Percentiles rank a stretch among this genome's conserved stretches.
phyloP scores from a whole-genome alignment of 192 early-diverging fungal genomes.

The Backusella psychrophila region DNA sequence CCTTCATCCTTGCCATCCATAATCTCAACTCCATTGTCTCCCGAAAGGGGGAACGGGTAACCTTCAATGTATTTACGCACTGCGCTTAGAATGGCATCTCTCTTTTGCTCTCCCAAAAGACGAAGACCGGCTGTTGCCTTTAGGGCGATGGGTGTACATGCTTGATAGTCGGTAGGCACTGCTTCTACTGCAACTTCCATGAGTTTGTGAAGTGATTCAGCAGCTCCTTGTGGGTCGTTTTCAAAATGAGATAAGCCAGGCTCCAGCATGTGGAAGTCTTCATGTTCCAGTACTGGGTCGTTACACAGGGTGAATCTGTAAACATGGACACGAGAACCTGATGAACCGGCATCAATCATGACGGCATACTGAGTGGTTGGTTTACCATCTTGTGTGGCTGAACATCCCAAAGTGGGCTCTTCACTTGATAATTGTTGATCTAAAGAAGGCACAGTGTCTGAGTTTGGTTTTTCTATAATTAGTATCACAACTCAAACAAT shows the following conservation, averaged over 20 bases:
- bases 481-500: neutral
- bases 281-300: slow-evolving; percentile 81
- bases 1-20: slow-evolving; percentile 97
- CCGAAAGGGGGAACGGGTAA: slow-evolving; percentile 85
- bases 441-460: neutral
- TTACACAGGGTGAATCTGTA: slow-evolving; percentile 94
- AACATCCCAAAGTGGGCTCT: neutral
- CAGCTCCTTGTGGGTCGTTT: slow-evolving; percentile 73
- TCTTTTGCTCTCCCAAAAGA: slow-evolving; percentile 70
- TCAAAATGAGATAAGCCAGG: slow-evolving; percentile 82
- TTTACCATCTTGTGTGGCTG: slow-evolving; percentile 36
- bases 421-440: neutral
- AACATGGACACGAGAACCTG: slow-evolving; percentile 97
- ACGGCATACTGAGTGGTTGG: slow-evolving; percentile 87
- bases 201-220: slow-evolving; percentile 75
- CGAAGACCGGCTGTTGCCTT: slow-evolving; percentile 97
- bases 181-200: slow-evolving; percentile 68
- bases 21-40: slow-evolving; percentile 73
- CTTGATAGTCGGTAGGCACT: slow-evolving; percentile 57
- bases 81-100: slow-evolving; percentile 71
- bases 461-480: slow-evolving; percentile 4
- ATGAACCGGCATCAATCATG: slow-evolving; percentile 96
- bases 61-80: slow-evolving; percentile 64
- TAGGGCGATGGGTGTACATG: slow-evolving; percentile 90
- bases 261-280: slow-evolving; percentile 83